Conservation (phyloP, 768 basidiomycete genomes). For the Pilatotrama ljubarskyi region DNA sequence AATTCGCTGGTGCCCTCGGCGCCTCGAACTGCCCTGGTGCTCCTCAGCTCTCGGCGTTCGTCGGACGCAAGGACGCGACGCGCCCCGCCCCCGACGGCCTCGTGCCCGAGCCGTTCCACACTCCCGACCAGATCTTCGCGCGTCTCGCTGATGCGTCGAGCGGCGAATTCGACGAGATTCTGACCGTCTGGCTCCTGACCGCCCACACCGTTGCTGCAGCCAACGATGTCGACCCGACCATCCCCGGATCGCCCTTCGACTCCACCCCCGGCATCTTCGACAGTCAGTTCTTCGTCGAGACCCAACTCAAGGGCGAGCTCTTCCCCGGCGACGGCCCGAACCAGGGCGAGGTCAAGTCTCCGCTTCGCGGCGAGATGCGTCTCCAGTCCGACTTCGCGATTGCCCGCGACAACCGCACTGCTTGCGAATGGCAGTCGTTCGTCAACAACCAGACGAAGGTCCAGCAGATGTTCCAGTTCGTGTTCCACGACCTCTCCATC, state of each 20-base stretch:
- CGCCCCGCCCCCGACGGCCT: slow-evolving; percentile 25
- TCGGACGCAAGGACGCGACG: slow-evolving; percentile 30
- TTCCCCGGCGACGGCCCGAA: slow-evolving; percentile 33
- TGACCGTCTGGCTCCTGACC: slow-evolving; percentile 22
- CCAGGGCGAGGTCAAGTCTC: slow-evolving; percentile 33
- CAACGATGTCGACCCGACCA: slow-evolving; percentile 29
- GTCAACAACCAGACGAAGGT: slow-evolving; percentile 22
- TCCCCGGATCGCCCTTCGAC: slow-evolving; percentile 31
- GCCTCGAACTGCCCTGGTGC: slow-evolving; percentile 34
- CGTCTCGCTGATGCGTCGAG: slow-evolving; percentile 27
- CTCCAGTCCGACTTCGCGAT: slow-evolving; percentile 35
- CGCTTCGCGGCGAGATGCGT: slow-evolving; percentile 36
- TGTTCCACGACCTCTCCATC: slow-evolving; percentile 10
- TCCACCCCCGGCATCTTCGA: slow-evolving; percentile 33
- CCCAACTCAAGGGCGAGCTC: slow-evolving; percentile 26
- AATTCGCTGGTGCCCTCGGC: slow-evolving; percentile 20
- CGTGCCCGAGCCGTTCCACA: slow-evolving; percentile 30
- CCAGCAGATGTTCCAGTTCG: slow-evolving; percentile 15
- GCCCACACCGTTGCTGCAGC: slow-evolving; percentile 29
- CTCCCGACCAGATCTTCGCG: slow-evolving; percentile 24
- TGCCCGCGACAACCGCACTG: slow-evolving; percentile 35
- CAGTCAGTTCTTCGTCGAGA: slow-evolving; percentile 33
- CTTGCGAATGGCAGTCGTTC: slow-evolving; percentile 36
- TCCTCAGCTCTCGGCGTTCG: slow-evolving; percentile 39
- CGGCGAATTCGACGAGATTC: slow-evolving; percentile 24